Conservation (phyloP, 495 filamentous ascomycete genomes). For the Sabuloglossum arenarium region DNA sequence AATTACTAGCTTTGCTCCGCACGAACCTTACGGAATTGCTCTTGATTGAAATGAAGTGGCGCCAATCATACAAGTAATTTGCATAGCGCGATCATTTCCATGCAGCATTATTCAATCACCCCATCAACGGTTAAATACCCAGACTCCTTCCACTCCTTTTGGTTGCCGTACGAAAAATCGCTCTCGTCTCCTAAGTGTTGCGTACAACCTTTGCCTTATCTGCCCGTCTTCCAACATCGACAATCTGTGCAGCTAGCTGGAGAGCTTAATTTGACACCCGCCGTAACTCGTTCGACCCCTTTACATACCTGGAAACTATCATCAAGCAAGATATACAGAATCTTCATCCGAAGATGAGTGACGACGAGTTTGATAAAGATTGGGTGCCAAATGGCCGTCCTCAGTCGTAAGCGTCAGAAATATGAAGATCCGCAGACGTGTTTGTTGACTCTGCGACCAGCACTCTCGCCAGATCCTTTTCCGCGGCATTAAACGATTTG, state of each 20-base stretch:
- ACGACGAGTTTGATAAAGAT: conserved; percentile 45
- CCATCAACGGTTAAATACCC: too few relatives aligned
- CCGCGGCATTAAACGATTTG: conserved; percentile 64
- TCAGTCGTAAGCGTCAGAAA: conserved; percentile 47
- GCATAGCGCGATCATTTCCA: too few relatives aligned
- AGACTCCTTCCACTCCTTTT: too few relatives aligned
- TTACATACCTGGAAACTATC: not conserved
- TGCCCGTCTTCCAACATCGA: not conserved
- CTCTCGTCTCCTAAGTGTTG: not conserved
- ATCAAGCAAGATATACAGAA: not conserved
- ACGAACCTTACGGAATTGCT: too few relatives aligned
- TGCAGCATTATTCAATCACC: too few relatives aligned
- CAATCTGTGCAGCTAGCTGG: not conserved
- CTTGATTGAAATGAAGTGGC: too few relatives aligned
- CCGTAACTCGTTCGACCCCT: not conserved
- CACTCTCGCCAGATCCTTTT: conserved; percentile 74
- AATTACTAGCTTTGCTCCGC: too few relatives aligned
- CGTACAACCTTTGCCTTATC: not conserved
- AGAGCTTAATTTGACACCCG: not conserved
- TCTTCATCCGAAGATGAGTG: conserved; percentile 23
- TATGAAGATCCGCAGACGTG: conserved; percentile 2
- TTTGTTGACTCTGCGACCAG: conserved; percentile 24
- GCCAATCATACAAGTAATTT: too few relatives aligned
- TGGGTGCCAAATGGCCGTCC: conserved; percentile 62
- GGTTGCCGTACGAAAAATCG: too few relatives aligned